Conservation (phyloP, 164 flowering plant genomes). For the Umbilicus rupestris region DNA sequence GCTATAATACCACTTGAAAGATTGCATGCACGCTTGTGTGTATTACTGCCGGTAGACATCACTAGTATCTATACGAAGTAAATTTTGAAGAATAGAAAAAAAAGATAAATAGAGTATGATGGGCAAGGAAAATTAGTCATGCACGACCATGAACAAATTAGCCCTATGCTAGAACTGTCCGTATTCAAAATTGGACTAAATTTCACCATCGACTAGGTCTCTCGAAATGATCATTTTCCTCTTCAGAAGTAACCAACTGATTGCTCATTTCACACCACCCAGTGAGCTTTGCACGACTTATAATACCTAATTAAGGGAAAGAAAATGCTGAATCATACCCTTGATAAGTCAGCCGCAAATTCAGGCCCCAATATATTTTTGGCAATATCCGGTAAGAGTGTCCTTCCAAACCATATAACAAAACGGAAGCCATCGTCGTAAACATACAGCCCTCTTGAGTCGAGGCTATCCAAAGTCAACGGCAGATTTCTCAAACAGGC, state of each 20-base stretch:
- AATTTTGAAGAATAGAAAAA: too few species aligned
- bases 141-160: too few species aligned
- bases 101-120: too few species aligned
- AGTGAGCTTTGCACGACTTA: neutral
- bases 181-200: too few species aligned
- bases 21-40: neutral
- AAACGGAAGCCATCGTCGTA: conserved; percentile 88
- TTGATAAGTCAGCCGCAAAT: conserved; percentile 52
- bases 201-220: too few species aligned
- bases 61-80: too few species aligned
- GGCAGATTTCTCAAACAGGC: conserved; percentile 39
- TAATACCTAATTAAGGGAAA: neutral
- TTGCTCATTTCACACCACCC: neutral
- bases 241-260: too few species aligned
- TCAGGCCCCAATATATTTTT: conserved; percentile 62
- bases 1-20: neutral
- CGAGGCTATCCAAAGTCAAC: conserved; percentile 59
- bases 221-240: too few species aligned
- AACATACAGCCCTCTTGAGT: conserved; percentile 76
- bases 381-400: conserved; percentile 58
- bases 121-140: too few species aligned
- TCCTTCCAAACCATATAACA: conserved; percentile 89
- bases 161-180: too few species aligned
- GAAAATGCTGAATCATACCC: conserved; percentile 32
- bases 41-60: too few species aligned